Conservation (phyloP, 192 early-diverging fungal genomes). For the Chytriomyces sp. region DNA sequence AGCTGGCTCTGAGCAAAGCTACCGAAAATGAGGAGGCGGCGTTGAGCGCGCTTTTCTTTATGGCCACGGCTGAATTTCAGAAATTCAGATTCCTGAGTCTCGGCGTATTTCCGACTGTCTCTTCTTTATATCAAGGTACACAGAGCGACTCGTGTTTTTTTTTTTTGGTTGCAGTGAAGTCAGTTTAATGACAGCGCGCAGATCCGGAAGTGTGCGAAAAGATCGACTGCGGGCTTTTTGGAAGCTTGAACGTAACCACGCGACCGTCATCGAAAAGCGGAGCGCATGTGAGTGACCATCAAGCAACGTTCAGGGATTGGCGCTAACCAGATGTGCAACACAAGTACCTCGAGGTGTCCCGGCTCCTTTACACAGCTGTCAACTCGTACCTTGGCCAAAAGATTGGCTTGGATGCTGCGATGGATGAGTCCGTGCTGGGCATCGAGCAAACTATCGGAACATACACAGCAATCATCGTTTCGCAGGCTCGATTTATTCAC, state of each 20-base stretch:
- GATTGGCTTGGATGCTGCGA: not conserved
- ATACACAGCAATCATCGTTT: not conserved
- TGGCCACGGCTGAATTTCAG: conserved; percentile 29
- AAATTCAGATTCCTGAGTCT: not conserved
- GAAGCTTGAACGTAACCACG: conserved; percentile 1
- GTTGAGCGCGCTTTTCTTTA: not conserved
- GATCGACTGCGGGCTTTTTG: conserved; percentile 30
- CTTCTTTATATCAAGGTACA: conserved; percentile 28
- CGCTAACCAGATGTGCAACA: not conserved
- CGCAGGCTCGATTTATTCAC: not conserved
- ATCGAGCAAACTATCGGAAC: conserved; percentile 16
- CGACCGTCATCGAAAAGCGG: conserved; percentile 30
- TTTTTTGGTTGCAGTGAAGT: not conserved
- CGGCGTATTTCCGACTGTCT: conserved; percentile 26
- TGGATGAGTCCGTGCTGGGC: not conserved
- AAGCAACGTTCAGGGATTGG: not conserved
- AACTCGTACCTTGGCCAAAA: conserved; percentile 16
- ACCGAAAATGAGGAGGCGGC: conserved; percentile 19
- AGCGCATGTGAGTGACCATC: not conserved
- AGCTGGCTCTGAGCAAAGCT: conserved; percentile 34
- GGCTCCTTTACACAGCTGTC: conserved; percentile 8
- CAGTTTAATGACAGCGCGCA: not conserved
- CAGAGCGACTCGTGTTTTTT: not conserved
- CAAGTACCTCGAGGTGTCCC: conserved; percentile 24
- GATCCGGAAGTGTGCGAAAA: conserved; percentile 31